Base-by-base conservation (phyloP, 2,329 filamentous ascomycete genomes). In the Monosporascus cannonballus region DNA sequence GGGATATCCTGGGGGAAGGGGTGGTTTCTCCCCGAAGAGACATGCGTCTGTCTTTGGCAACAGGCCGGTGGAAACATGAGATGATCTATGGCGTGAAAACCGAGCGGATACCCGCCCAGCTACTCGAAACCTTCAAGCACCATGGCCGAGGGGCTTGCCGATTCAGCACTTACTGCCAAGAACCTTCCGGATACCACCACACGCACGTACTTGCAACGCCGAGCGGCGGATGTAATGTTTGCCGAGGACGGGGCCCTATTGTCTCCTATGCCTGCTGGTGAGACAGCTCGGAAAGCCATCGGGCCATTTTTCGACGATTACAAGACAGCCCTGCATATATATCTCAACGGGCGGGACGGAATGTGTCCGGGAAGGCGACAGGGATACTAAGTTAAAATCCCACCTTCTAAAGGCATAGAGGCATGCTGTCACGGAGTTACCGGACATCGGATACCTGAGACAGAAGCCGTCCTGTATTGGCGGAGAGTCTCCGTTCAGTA, bases 221-320 rank as follows among this genome's bases (percentile, higher is more conserved):
- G 59, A 38, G 59, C 57, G 3, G 24, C 51, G 25, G 51, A 34
- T 18, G 54, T 63, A 9, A 53, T 65, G 6, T 63, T 64, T 38
- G 55, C 51, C 2, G 48, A 49, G 1, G 39, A 45, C n/a, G 20
- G 47, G 5, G 17, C 17, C 8, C 20, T 63, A 11, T 39, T 59
- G 14, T 30, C 22, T 18, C 47, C 54, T 8, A 17, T 46, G 5
- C 59, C 62, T 3, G 36, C 49, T 5, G 55, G 61, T 18, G 9
- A 51, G 9, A 59, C 56, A 11, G 47, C 20, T 3, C 24, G 18
- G 14, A 46, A 51, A n/a, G 57, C 58, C 1, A 58, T 63, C 42
- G 54, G 54, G 4, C 37, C 48, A 6, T 62, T 61, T 18, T 51
- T 59, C 3, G 61, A 65, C 15, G 42, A 51, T 45, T 65, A 59